phyloP scores from a whole-genome alignment of 805 yeast genomes.

The Starmerella scarabaei region DNA sequence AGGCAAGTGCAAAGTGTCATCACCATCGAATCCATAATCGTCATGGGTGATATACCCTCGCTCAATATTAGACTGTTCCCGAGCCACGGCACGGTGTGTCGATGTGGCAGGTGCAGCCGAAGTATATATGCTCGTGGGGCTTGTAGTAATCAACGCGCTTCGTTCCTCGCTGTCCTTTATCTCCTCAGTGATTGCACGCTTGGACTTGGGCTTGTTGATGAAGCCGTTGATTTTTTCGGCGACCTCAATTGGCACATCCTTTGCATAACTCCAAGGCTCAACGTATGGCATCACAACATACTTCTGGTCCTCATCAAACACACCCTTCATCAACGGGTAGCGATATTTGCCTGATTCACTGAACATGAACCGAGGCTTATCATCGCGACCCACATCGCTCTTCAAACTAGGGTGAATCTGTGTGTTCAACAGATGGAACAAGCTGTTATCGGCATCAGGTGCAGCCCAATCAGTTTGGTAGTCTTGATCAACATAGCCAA shows the following conservation, averaged over 20 bases:
- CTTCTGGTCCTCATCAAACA: constrained; percentile 65
- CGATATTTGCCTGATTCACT: constrained; percentile 82
- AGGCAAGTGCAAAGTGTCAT: constrained; percentile 55
- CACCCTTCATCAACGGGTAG: constrained; percentile 74
- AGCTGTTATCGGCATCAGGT: constrained; percentile 40
- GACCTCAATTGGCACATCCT: constrained; percentile 41
- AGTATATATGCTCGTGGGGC: background rate
- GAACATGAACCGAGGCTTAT: constrained; percentile 39
- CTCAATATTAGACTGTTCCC: background rate
- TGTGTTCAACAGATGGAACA: constrained; percentile 47
- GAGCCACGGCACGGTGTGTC: background rate
- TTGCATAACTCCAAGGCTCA: constrained; percentile 61
- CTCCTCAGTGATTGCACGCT: background rate
- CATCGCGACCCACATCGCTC: constrained; percentile 22
- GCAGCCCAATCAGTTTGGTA: constrained; percentile 61
- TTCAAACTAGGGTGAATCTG: constrained; percentile 37
- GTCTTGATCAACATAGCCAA: constrained; percentile 53
- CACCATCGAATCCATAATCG: constrained; percentile 76
- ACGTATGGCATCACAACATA: constrained; percentile 76
- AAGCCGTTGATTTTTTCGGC: constrained; percentile 45
- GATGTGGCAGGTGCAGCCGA: background rate
- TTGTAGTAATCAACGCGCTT: background rate
- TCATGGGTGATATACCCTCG: constrained; percentile 71
- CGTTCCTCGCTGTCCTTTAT: background rate
- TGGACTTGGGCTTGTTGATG: constrained; percentile 30